These are phyloP conservation scores for Fonsecaea monophora DNA, from an alignment of 2,329 filamentous ascomycete genomes.

Conservation along the genomic window DNA sequence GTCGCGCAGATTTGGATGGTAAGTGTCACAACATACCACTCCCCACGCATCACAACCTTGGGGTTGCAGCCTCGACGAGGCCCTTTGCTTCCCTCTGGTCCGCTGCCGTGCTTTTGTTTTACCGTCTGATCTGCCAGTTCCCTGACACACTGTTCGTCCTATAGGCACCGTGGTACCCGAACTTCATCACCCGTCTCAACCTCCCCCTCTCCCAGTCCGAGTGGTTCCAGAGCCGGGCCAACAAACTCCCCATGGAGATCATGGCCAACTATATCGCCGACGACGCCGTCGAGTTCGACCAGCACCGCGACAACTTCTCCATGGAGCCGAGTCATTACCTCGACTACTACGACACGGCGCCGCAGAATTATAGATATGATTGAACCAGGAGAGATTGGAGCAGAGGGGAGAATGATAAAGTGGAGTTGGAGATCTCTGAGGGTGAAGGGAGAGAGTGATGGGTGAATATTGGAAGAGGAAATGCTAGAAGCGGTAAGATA, in stretches of 20 bases:
- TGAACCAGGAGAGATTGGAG: not conserved
- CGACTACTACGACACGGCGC: constrained; percentile 21
- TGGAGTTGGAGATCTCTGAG: not conserved
- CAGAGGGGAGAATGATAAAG: not conserved
- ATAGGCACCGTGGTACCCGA: constrained; percentile 22
- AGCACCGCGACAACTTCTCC: constrained; percentile 23
- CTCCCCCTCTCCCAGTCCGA: constrained; percentile 16
- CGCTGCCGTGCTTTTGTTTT: not conserved
- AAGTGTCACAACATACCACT: not conserved
- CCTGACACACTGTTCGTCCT: constrained; percentile 10
- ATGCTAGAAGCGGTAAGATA: not conserved
- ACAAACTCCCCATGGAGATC: constrained; percentile 23
- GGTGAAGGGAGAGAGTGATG: not conserved
- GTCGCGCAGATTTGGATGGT: constrained; percentile 35
- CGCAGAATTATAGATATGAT: constrained; percentile 23
- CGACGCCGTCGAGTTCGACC: constrained; percentile 22
- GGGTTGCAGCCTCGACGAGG: not conserved
- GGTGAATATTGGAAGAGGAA: too few relatives aligned
- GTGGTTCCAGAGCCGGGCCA: constrained; percentile 21
- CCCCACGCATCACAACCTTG: not conserved
- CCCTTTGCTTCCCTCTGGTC: not conserved
- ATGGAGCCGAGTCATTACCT: constrained; percentile 21
- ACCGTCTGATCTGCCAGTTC: not conserved
- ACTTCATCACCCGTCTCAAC: constrained; percentile 15
- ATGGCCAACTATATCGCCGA: constrained; percentile 23